These are phyloP conservation scores for Copromyces sp. DNA, from an alignment of 495 filamentous ascomycete genomes.

Conservation along the genomic window DNA sequence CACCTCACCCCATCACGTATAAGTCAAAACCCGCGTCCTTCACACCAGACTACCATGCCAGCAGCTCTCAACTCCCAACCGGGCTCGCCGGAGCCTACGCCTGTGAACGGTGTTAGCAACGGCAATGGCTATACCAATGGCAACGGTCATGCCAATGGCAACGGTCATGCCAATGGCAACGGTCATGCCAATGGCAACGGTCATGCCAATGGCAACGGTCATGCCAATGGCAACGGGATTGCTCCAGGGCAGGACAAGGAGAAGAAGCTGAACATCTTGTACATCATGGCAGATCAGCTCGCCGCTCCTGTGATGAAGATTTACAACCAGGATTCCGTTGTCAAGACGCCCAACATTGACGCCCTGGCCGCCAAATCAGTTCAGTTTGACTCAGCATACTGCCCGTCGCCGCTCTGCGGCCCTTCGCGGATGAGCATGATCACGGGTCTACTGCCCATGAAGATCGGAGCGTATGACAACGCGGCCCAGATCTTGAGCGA, in stretches of 20 bases:
- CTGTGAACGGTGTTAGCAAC: conserved; percentile 4
- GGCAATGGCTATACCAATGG: neutral
- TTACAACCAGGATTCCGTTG: conserved; percentile 67
- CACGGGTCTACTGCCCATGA: conserved; percentile 74
- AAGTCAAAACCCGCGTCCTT: neutral
- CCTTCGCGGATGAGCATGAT: conserved; percentile 85
- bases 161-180: neutral
- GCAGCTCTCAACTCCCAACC: conserved; percentile 46
- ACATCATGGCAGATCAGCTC: conserved; percentile 85
- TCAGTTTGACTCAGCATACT: conserved; percentile 82
- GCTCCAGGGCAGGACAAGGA: conserved; percentile 1
- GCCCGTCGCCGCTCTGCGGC: conserved; percentile 78
- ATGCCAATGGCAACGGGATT: neutral
- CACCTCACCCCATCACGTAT: neutral
- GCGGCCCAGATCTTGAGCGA: conserved; percentile 65
- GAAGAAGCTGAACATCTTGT: conserved; percentile 29
- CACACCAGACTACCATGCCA: conserved; percentile 28
- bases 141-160: neutral
- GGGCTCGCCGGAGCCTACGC: conserved; percentile 19
- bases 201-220: neutral
- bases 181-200: neutral
- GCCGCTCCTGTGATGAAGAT: conserved; percentile 75
- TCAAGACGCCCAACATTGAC: conserved; percentile 81
- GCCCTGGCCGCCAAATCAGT: conserved; percentile 65
- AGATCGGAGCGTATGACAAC: conserved; percentile 82